Evolutionary conservation across 441 rosid genomes (phyloP).

Genomic region (Bruguiera hainesii): DNA sequence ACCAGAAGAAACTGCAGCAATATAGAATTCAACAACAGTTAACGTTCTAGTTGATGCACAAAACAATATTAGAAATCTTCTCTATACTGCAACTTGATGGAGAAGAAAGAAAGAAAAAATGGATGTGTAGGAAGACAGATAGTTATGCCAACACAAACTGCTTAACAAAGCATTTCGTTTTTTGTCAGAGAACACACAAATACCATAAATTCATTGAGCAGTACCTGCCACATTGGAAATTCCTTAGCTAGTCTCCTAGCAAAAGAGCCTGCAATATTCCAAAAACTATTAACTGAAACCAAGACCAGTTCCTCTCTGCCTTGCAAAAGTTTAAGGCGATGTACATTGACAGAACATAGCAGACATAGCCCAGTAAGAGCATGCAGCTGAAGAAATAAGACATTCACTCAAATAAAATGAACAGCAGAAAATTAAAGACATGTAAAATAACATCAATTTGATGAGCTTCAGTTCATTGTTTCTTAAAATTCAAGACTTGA

Average conservation of each 20-base stretch:
- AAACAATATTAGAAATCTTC: not conserved
- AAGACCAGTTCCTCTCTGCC: constrained; percentile 2
- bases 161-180: constrained; percentile 4
- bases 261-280: constrained; percentile 61
- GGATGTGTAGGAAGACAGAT: too few relatives aligned
- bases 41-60: not conserved
- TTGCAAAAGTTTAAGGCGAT: not conserved
- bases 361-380: too few relatives aligned
- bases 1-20: constrained; percentile 73
- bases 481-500: too few relatives aligned
- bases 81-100: too few relatives aligned
- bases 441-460: too few relatives aligned
- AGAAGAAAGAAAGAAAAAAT: too few relatives aligned
- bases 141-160: not conserved
- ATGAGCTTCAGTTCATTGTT: too few relatives aligned
- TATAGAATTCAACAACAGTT: constrained; percentile 5
- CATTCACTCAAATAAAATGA: too few relatives aligned
- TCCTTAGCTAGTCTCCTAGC: constrained; percentile 80
- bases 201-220: constrained; percentile 6
- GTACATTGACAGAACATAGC: too few relatives aligned
- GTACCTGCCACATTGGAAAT: constrained; percentile 96
- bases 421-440: too few relatives aligned
- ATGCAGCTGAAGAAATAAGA: too few relatives aligned
- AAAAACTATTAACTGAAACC: constrained; percentile 4
- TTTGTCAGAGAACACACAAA: not conserved